Conservation (phyloP, 2,329 filamentous ascomycete species). For the Penicillium sp. region DNA sequence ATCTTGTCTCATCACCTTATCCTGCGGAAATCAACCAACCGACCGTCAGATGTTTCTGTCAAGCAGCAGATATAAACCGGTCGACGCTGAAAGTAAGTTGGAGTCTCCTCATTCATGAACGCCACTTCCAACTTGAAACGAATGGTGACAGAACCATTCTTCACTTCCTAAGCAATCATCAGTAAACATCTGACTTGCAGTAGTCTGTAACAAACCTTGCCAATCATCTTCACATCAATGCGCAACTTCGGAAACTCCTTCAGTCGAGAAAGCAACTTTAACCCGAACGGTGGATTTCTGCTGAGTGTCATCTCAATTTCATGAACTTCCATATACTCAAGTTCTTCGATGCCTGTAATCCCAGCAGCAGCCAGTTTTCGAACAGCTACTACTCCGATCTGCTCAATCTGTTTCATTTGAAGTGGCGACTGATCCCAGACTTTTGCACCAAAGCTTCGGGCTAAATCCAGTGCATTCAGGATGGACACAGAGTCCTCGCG, state of each 20-base stretch:
- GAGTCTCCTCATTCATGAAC: constrained; percentile 66
- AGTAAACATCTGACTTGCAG: constrained; percentile 16
- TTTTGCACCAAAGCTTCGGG: constrained; percentile 71
- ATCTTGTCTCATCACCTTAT: constrained; percentile 48
- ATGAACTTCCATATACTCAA: constrained; percentile 66
- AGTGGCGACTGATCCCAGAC: constrained; percentile 80
- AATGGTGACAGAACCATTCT: constrained; percentile 51
- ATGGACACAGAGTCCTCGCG: constrained; percentile 66
- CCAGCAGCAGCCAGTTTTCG: constrained; percentile 71
- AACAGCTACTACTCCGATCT: constrained; percentile 73
- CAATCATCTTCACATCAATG: constrained; percentile 54
- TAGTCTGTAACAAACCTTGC: constrained; percentile 41
- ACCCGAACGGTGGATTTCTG: constrained; percentile 80
- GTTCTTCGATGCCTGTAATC: constrained; percentile 68
- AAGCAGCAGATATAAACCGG: constrained; percentile 72
- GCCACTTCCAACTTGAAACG: constrained; percentile 67
- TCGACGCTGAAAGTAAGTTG: constrained; percentile 63
- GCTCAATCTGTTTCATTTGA: constrained; percentile 80
- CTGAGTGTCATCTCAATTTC: constrained; percentile 75
- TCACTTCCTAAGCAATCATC: constrained; percentile 28
- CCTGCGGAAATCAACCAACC: constrained; percentile 67
- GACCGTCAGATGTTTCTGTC: constrained; percentile 68
- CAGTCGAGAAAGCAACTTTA: constrained; percentile 64
- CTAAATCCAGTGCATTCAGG: constrained; percentile 71
- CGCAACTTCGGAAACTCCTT: constrained; percentile 70